Base-by-base conservation (phyloP, 352 stramenopile species). In the Phytopythium oedochilum region DNA sequence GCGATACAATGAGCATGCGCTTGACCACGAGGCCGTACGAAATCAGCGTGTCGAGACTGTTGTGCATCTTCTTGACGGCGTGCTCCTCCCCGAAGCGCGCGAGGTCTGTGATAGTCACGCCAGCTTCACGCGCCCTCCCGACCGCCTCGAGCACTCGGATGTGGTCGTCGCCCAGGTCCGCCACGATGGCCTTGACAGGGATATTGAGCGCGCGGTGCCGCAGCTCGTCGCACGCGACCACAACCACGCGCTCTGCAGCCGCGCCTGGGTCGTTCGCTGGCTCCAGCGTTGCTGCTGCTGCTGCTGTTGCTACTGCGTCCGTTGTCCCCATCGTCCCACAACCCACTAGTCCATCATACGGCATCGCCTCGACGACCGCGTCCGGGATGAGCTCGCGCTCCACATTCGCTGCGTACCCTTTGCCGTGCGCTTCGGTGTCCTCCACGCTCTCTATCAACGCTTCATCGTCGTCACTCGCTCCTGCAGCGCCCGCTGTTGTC, bases 21-120 rank as follows among this genome's bases (percentile, higher is more conserved):
- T 93, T 93, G 38, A 91, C 75, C 34, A 93, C 78, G 25, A 93
- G 53, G 28, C 70, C 71, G 61, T 89, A 87, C 48, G 83, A 93
- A 14, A 93, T 71, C 3, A 93, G 64, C 59, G 75, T 89, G 55
- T 93, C 83, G 20, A 93, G 69, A 23, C 61, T 81, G 49, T 81
- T 91, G 64, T 93, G 83, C 56, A 90, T 55, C 35, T 77, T 67
- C 64, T 93, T 93, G 34, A 93, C 75, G 3, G 75, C 79, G 4
- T 64, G 55, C 2, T 58, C 68, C 9, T 35, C 39, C 29, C 79
- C 61, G n/a, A 80, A 44, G 4, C 62, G 53, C 2, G 58, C 69
- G 1, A 93, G 55, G 2, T 64, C 66, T 20, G 68, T 79, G 12
- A 89, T 73, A 11, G 80, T 91, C 23, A 88, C 64, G 4, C 83